Percentiles rank a stretch among this genome's conserved stretches.
These are phyloP conservation scores for Amanita jacksonii DNA, from an alignment of 768 basidiomycete species.

Conservation along the genomic window DNA sequence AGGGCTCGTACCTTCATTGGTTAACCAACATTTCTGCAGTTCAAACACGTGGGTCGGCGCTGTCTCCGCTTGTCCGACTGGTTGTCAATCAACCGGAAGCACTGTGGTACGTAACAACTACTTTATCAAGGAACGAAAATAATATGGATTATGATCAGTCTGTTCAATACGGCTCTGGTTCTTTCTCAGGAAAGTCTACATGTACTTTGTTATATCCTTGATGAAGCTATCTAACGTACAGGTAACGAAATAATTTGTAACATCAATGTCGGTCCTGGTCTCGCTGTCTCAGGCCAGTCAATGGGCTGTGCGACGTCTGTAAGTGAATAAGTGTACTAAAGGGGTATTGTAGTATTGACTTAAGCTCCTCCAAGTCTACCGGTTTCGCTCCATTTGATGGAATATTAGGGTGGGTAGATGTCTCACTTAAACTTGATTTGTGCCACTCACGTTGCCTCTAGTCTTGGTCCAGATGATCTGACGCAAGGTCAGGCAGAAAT, in stretches of 20 bases:
- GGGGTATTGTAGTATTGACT: background rate
- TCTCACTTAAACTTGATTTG: background rate
- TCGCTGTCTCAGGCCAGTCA: conserved; percentile 41
- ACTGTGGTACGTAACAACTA: conserved; percentile 20
- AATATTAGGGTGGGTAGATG: conserved; percentile 44
- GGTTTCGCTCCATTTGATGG: conserved; percentile 50
- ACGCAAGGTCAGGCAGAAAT: conserved; percentile 29
- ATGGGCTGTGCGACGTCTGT: conserved; percentile 61
- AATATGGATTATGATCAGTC: conserved; percentile 23
- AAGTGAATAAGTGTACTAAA: conserved; percentile 10
- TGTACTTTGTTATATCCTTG: too few relatives aligned
- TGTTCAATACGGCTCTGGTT: conserved; percentile 54
- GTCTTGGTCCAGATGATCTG: conserved; percentile 51
- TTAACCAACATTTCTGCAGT: background rate
- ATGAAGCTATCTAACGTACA: too few relatives aligned
- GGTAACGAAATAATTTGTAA: conserved; percentile 41
- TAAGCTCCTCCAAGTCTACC: conserved; percentile 15
- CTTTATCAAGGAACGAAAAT: background rate
- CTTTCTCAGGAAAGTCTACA: conserved; percentile 54
- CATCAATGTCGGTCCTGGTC: conserved; percentile 40
- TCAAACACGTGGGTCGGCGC: conserved; percentile 40
- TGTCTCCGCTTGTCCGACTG: conserved; percentile 30
- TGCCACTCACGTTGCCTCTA: conserved; percentile 17
- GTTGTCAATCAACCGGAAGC: conserved; percentile 26
- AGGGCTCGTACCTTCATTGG: background rate